Evolutionary conservation across 805 yeast genomes (phyloP).

Genomic region (Wickerhamomyces xylosicus): DNA sequence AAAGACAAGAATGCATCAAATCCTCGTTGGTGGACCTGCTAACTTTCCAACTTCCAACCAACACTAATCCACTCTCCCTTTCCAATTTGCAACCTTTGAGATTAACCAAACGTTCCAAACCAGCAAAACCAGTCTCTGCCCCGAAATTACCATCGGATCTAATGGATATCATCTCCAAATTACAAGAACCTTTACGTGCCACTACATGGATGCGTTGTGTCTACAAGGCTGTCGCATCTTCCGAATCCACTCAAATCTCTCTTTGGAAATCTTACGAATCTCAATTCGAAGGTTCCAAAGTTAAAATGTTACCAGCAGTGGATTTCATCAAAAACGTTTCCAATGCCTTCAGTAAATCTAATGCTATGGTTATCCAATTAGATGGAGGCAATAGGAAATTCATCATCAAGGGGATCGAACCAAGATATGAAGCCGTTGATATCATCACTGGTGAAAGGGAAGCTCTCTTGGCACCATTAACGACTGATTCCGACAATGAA

Average conservation of each 20-base stretch:
- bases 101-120: conserved; percentile 48
- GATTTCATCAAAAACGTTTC: conserved; percentile 94
- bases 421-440: conserved; percentile 53
- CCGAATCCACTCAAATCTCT: conserved; percentile 91
- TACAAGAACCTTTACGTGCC: conserved; percentile 84
- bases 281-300: conserved; percentile 45
- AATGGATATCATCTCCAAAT: conserved; percentile 45
- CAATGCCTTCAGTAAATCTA: conserved; percentile 75
- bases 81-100: conserved; percentile 18
- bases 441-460: conserved; percentile 34
- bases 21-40: conserved; percentile 56
- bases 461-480: conserved; percentile 18
- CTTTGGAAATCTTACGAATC: conserved; percentile 92
- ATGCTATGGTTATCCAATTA: conserved; percentile 82
- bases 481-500: background rate
- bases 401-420: conserved; percentile 90
- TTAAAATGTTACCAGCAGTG: conserved; percentile 77
- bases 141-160: conserved; percentile 50
- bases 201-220: conserved; percentile 92
- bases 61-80: conserved; percentile 22
- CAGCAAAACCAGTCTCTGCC: conserved; percentile 52
- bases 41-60: conserved; percentile 32
- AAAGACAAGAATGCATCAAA: conserved; percentile 40
- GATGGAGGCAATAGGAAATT: conserved; percentile 65
- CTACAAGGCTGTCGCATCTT: conserved; percentile 65